phyloP scores from a whole-genome alignment of 371 early-diverging fungal genomes.

The Dichotomocladium elegans region DNA sequence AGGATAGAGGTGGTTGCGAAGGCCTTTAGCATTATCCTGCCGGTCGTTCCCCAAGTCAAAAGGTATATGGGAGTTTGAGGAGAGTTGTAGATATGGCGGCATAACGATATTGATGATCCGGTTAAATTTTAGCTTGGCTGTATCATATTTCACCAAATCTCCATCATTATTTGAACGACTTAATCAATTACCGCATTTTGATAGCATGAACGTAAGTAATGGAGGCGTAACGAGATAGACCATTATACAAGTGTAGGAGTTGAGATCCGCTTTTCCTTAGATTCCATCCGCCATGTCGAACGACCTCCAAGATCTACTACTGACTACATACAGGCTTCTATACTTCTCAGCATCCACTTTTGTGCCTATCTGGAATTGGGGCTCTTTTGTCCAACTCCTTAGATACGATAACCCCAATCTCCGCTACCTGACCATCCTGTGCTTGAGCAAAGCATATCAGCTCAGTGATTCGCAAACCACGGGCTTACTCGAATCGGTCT shows the following conservation, averaged over 20 bases:
- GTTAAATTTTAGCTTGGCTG: constrained; percentile 45
- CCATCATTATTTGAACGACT: constrained; percentile 53
- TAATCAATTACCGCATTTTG: constrained; percentile 28
- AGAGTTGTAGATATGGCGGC: too few species aligned
- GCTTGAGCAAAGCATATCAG: constrained; percentile 50
- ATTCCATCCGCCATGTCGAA: background rate
- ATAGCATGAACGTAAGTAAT: constrained; percentile 2
- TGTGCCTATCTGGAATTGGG: constrained; percentile 63
- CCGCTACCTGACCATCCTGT: constrained; percentile 52
- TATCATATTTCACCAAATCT: constrained; percentile 53
- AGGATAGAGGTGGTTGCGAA: constrained; percentile 50
- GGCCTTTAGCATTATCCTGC: constrained; percentile 64
- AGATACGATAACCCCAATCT: constrained; percentile 37
- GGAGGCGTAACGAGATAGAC: background rate
- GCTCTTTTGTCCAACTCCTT: constrained; percentile 55
- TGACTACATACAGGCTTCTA: constrained; percentile 61
- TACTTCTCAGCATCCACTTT: constrained; percentile 53
- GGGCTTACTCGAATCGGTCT: constrained; percentile 19
- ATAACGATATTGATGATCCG: background rate
- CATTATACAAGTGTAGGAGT: background rate
- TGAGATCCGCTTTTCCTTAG: too few species aligned
- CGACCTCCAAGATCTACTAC: constrained; percentile 46
- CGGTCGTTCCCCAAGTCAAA: constrained; percentile 73
- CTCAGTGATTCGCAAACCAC: constrained; percentile 47
- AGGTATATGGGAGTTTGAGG: constrained; percentile 33